These are phyloP conservation scores for Thecaphora thlaspeos DNA, from an alignment of 1,284 basidiomycete genomes.

Conservation along the genomic window DNA sequence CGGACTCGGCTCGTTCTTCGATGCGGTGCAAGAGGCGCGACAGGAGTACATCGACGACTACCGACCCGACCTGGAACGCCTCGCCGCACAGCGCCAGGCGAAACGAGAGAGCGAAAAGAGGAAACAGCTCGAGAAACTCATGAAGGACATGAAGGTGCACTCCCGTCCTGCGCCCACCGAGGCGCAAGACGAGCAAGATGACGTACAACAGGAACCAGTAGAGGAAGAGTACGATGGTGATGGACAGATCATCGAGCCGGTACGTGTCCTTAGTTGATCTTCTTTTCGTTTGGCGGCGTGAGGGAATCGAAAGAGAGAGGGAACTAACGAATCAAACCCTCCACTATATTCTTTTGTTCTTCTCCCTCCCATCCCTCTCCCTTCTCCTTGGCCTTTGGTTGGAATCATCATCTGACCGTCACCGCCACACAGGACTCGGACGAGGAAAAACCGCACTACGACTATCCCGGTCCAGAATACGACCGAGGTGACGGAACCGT, in stretches of 20 bases:
- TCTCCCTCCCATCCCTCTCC: not conserved
- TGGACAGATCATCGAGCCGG: conserved; percentile 55
- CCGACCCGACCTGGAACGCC: conserved; percentile 79
- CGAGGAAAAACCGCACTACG: conserved; percentile 44
- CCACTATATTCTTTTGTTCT: not conserved
- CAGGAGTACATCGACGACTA: conserved; percentile 87
- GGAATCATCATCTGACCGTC: too few relatives aligned
- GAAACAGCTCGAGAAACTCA: conserved; percentile 75
- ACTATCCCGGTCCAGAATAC: conserved; percentile 38
- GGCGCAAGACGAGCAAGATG: conserved; percentile 5
- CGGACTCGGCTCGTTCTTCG: conserved; percentile 86
- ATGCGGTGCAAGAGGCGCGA: conserved; percentile 81
- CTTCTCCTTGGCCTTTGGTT: not conserved
- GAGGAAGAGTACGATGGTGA: conserved; percentile 53
- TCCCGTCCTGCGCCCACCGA: conserved; percentile 9
- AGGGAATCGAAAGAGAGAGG: too few relatives aligned
- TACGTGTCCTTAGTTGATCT: conserved; percentile 9
- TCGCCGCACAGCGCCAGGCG: conserved; percentile 63
- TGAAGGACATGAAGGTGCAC: conserved; percentile 74
- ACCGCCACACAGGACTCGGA: conserved; percentile 36
- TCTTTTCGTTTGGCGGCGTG: not conserved
- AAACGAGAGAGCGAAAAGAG: conserved; percentile 67
- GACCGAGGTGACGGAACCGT: conserved; percentile 39
- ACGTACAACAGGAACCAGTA: conserved; percentile 9
- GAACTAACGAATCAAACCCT: too few relatives aligned